Conservation (phyloP, 1,284 basidiomycete species). For the Melampsora americana region DNA sequence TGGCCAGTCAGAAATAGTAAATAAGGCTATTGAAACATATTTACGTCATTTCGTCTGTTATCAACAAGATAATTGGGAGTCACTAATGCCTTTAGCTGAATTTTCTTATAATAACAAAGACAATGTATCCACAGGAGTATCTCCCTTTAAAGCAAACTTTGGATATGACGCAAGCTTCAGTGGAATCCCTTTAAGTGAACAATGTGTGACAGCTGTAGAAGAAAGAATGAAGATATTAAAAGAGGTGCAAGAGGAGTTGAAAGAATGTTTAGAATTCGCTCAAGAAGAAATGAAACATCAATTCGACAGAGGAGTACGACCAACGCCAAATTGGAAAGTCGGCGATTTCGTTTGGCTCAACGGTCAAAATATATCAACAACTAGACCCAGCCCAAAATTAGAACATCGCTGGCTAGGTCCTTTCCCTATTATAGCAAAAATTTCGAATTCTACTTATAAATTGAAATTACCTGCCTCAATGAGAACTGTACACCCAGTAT, state of each 20-base stretch:
- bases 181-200: not conserved
- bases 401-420: too few relatives aligned
- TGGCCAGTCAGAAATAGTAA: not conserved
- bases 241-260: conserved; percentile 1
- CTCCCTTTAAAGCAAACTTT: conserved; percentile 7
- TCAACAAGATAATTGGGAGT: not conserved
- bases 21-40: not conserved
- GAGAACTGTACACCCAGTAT: too few relatives aligned
- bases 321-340: not conserved
- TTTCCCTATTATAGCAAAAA: too few relatives aligned
- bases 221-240: not conserved
- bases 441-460: too few relatives aligned
- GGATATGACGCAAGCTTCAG: not conserved
- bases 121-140: not conserved
- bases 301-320: not conserved
- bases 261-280: not conserved
- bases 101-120: conserved; percentile 6
- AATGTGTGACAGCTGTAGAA: not conserved
- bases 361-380: not conserved
- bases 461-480: too few relatives aligned
- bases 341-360: not conserved
- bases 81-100: not conserved
- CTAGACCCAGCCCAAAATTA: not conserved
- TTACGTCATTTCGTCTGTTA: not conserved
- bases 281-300: conserved; percentile 5